Evolutionary conservation across 2,329 filamentous ascomycete species (phyloP).

Genomic region (Beauveria caledonica): DNA sequence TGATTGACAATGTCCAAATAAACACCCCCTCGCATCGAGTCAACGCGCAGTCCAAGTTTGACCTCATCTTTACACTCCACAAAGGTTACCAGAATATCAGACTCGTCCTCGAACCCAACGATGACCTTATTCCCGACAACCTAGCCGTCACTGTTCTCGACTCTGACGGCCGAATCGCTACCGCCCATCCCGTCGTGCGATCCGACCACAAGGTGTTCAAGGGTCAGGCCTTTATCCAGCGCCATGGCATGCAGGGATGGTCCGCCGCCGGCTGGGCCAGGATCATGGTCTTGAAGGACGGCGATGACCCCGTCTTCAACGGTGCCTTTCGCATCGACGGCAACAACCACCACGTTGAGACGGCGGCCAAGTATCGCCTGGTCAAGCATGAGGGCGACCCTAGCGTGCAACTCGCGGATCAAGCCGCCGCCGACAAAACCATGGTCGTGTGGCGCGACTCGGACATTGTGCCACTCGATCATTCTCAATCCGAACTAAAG

Average conservation of each 20-base stretch:
- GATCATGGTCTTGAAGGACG: constrained; percentile 70
- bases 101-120: constrained; percentile 77
- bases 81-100: constrained; percentile 61
- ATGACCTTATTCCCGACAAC: constrained; percentile 75
- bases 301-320: constrained; percentile 72
- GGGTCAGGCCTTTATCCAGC: constrained; percentile 65
- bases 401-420: constrained; percentile 36
- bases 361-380: constrained; percentile 62
- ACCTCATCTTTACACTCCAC: constrained; percentile 72
- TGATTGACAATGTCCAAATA: constrained; percentile 67
- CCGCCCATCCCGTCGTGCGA: constrained; percentile 62
- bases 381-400: constrained; percentile 69
- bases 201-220: constrained; percentile 75
- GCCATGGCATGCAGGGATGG: constrained; percentile 56
- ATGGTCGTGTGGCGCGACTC: constrained; percentile 93
- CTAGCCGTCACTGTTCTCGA: constrained; percentile 66
- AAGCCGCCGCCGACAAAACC: constrained; percentile 52
- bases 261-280: constrained; percentile 79
- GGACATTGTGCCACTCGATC: constrained; percentile 50
- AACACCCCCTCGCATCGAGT: constrained; percentile 72
- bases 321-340: constrained; percentile 76
- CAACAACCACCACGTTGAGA: constrained; percentile 81
- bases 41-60: constrained; percentile 74
- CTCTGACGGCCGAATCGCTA: constrained; percentile 58
- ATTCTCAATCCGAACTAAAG: constrained; percentile 54